Base-by-base conservation (phyloP, 2,329 filamentous ascomycete species). In the Triangularia setosa region DNA sequence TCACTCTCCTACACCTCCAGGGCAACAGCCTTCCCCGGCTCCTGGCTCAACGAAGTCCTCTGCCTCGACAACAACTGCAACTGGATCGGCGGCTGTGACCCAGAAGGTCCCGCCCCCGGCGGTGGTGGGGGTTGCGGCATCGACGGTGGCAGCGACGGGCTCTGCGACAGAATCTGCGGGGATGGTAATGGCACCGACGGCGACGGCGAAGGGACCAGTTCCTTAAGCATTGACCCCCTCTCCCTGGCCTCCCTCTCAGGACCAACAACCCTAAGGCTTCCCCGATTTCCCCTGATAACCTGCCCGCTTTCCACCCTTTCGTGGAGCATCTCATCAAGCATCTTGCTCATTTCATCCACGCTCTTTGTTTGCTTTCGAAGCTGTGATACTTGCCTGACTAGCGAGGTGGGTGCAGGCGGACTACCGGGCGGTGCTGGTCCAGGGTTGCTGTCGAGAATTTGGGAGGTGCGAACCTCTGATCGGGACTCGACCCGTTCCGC, bases 301-400 rank as follows among this genome's bases (percentile, higher is more conserved):
- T 91, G 87, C 23, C 90, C 91, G 60, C 83, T 87, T 71, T 95
- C 91, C 61, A 96, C 90, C 64, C 90, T 87, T 73, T 94, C 91
- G 73, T 93, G 90, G 65, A 97, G 95, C 94, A 98, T 97, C 78
- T 97, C 92, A 72, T 98, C 94, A 25, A 97, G 84, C 80, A 97
- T 93, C 72, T 88, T 87, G 69, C 91, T 96, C 88, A 97, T 93
- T 77, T 97, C 93, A 71, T 97, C 93, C 33, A 95, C 90, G 69
- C 90, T 92, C 79, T 84, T 87, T 12, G 81, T 81, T 58, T 84
- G 83, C 68, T 82, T 84, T 60, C 83, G 83, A 11, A 75, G 69
- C 21, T 67, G 57, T 28, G 74, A 76, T 24, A 73, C 71, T 63
- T 73, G 74, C 35, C 68, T 65, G 18, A 60, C 70, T 33, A 72